Conservation (phyloP, 495 filamentous ascomycete species). For the Aspergillus cristatus region DNA sequence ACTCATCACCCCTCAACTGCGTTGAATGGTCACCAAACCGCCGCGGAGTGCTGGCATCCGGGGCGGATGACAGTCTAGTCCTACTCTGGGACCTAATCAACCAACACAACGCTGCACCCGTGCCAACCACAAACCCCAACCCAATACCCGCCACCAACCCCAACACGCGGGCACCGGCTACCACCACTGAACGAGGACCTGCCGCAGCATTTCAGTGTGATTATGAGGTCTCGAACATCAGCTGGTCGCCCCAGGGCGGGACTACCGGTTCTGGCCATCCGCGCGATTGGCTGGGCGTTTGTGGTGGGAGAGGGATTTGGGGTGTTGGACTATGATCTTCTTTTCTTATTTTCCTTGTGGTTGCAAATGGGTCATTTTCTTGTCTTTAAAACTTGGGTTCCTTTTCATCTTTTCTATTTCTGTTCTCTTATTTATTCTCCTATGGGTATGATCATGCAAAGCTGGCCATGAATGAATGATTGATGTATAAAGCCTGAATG, state of each 20-base stretch:
- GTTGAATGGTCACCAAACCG: constrained; percentile 91
- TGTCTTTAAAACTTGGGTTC: constrained; percentile 1
- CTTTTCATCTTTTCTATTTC: constrained; percentile 4
- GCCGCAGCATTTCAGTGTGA: constrained; percentile 88
- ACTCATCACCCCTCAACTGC: constrained; percentile 74
- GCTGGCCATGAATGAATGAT: constrained; percentile 24
- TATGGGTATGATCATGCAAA: background rate
- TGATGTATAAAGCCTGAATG: constrained; percentile 6
- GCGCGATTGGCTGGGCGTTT: constrained; percentile 90
- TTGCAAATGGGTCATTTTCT: background rate
- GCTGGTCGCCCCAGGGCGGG: constrained; percentile 79
- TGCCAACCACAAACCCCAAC: constrained; percentile 22
- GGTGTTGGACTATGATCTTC: constrained; percentile 59
- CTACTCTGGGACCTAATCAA: constrained; percentile 90
- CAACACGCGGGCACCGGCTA: constrained; percentile 3
- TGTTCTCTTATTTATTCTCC: background rate
- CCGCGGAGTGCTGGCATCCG: constrained; percentile 81
- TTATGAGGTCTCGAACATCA: constrained; percentile 90
- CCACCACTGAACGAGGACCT: constrained; percentile 49
- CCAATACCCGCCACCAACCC: constrained; percentile 21
- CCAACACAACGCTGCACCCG: constrained; percentile 45
- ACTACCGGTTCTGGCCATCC: constrained; percentile 53
- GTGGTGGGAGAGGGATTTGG: constrained; percentile 85
- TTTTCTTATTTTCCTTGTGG: background rate
- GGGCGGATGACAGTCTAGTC: constrained; percentile 84